Evolutionary conservation across 2,329 filamentous ascomycete genomes (phyloP).

Genomic region (Fusarium torreyae): DNA sequence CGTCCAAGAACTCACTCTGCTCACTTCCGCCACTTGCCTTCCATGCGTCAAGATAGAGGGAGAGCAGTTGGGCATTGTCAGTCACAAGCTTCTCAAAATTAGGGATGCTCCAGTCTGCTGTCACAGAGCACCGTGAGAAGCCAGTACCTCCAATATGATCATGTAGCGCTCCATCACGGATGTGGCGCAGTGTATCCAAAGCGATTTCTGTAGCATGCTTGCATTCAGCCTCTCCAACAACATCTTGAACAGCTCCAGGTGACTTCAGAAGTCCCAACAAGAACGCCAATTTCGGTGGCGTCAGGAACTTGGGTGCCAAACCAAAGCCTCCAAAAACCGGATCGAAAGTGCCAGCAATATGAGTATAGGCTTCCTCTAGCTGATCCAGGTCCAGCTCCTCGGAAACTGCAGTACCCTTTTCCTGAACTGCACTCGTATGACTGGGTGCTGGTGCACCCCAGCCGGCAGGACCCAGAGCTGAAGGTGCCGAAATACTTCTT

Average conservation of each 20-base stretch:
- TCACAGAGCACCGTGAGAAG: constrained; percentile 86
- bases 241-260: constrained; percentile 80
- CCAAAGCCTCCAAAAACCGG: constrained; percentile 84
- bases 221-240: constrained; percentile 89
- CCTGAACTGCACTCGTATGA: constrained; percentile 39
- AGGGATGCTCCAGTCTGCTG: constrained; percentile 91
- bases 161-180: constrained; percentile 70
- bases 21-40: constrained; percentile 66
- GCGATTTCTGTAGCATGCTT: constrained; percentile 83
- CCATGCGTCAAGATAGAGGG: constrained; percentile 90
- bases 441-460: constrained; percentile 53
- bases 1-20: constrained; percentile 80
- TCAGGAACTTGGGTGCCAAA: constrained; percentile 88
- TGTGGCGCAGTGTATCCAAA: constrained; percentile 82
- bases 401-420: constrained; percentile 56
- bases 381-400: constrained; percentile 90
- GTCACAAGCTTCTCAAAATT: constrained; percentile 98
- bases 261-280: constrained; percentile 82
- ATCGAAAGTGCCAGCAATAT: constrained; percentile 88
- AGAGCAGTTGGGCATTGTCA: constrained; percentile 89
- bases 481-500: constrained; percentile 53
- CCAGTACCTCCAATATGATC: constrained; percentile 70
- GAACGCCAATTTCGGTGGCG: constrained; percentile 87
- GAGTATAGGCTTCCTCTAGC: constrained; percentile 88
- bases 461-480: constrained; percentile 50